Percentiles rank a stretch among this genome's conserved stretches.
These are phyloP conservation scores for Anthostomella pinea DNA, from an alignment of 2,329 filamentous ascomycete species.

Conservation along the genomic window DNA sequence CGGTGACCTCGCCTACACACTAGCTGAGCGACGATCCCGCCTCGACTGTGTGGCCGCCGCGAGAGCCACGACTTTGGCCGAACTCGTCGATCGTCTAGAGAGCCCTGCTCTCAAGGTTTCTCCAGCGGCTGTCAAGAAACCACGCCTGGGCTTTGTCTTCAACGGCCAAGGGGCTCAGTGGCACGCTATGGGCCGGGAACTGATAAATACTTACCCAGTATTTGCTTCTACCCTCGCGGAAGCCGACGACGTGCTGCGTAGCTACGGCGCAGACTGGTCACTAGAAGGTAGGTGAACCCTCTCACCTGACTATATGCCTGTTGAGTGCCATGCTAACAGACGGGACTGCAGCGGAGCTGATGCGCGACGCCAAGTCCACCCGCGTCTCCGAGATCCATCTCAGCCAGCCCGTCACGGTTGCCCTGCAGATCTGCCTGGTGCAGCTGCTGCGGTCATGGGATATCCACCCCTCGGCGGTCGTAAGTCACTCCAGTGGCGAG, in stretches of 20 bases:
- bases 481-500: constrained; percentile 38
- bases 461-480: constrained; percentile 21
- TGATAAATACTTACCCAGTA: constrained; percentile 5
- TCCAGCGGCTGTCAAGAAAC: neutral
- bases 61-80: neutral
- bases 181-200: constrained; percentile 19
- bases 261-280: no score
- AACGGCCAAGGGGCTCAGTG: constrained; percentile 22
- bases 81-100: constrained; percentile 1
- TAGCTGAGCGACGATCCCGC: constrained; percentile 2
- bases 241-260: constrained; percentile 2
- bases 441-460: constrained; percentile 4
- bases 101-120: constrained; percentile 1
- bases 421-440: constrained; percentile 8
- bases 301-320: no score
- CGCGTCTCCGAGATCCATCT: constrained; percentile 1
- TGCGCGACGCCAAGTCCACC: neutral
- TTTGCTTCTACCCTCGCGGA: constrained; percentile 1
- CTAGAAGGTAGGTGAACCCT: no score
- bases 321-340: no score
- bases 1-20: constrained; percentile 8
- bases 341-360: no score
- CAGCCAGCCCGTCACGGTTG: constrained; percentile 5
- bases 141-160: constrained; percentile 15
- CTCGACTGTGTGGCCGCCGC: neutral